A percentile compares a stretch with the other conserved stretches of the same genome.
Evolutionary conservation across 768 basidiomycete genomes (phyloP).

Genomic region (Lactarius hengduanensis): DNA sequence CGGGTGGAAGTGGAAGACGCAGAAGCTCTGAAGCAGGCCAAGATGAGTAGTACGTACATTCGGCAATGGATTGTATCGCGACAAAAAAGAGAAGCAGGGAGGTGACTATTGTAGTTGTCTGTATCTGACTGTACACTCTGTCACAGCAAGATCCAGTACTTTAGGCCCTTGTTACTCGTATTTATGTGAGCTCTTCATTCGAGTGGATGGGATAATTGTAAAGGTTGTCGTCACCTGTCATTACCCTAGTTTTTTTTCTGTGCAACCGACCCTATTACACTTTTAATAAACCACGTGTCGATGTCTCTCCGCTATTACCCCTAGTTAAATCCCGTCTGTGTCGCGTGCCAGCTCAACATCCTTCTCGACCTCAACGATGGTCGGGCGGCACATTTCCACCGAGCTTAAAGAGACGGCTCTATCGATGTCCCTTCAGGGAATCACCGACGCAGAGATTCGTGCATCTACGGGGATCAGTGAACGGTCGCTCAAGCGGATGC

Average conservation of each 20-base stretch:
- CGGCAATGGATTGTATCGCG: slow-evolving; percentile 73
- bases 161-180: too few species aligned
- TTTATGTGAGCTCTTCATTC: too few species aligned
- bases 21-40: slow-evolving; percentile 67
- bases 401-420: not conserved
- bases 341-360: not conserved
- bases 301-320: too few species aligned
- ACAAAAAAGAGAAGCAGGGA: slow-evolving; percentile 7
- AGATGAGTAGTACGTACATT: slow-evolving; percentile 95
- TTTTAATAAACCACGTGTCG: too few species aligned
- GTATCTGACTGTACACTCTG: not conserved
- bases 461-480: not conserved
- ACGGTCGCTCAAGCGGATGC: not conserved
- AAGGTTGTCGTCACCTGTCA: too few species aligned
- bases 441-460: not conserved
- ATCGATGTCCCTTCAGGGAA: not conserved
- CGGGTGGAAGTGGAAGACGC: slow-evolving; percentile 65
- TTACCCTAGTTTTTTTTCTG: too few species aligned
- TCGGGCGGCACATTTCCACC: not conserved
- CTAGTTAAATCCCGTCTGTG: too few species aligned
- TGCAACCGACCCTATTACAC: too few species aligned
- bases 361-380: not conserved
- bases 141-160: not conserved
- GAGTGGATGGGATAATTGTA: too few species aligned
- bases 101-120: not conserved